Conservation (phyloP, 805 yeast genomes). For the Yarrowia hollandica region DNA sequence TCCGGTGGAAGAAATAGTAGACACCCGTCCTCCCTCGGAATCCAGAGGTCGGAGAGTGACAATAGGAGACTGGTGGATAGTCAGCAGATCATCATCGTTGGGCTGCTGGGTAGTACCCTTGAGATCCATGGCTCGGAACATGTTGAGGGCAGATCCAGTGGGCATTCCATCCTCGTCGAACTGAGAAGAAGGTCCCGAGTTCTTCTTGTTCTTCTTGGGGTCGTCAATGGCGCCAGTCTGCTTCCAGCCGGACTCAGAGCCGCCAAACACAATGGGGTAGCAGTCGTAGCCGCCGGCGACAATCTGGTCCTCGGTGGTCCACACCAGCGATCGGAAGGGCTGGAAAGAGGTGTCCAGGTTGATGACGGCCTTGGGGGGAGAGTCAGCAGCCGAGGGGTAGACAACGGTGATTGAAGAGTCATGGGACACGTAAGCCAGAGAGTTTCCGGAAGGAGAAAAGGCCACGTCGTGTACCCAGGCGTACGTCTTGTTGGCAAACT, state of each 20-base stretch:
- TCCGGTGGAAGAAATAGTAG: conserved; percentile 72
- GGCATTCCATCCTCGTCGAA: conserved; percentile 37
- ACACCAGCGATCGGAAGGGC: conserved; percentile 78
- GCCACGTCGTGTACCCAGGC: conserved; percentile 92
- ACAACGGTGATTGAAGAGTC: conserved; percentile 82
- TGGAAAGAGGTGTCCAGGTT: conserved; percentile 65
- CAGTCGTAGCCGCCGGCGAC: conserved; percentile 92
- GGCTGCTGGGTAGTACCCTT: conserved; percentile 67
- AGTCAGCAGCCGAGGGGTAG: conserved; percentile 68
- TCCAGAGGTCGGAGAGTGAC: conserved; percentile 58
- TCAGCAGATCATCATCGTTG: conserved; percentile 54
- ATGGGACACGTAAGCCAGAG: conserved; percentile 79
- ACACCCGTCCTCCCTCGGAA: conserved; percentile 49
- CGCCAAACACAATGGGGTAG: conserved; percentile 82
- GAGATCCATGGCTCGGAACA: conserved; percentile 93
- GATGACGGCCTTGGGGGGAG: conserved; percentile 60
- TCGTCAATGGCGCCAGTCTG: conserved; percentile 64
- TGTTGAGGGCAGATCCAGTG: conserved; percentile 60
- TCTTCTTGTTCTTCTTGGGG: conserved; percentile 43
- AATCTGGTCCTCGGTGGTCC: conserved; percentile 63
- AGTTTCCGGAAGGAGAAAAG: conserved; percentile 77
- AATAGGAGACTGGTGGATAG: conserved; percentile 89
- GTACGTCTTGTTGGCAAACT: conserved; percentile 65
- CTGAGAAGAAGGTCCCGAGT: conserved; percentile 45
- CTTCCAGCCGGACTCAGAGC: conserved; percentile 61